phyloP scores from a whole-genome alignment of 2,329 filamentous ascomycete genomes.

The Apiospora pterosperma region DNA sequence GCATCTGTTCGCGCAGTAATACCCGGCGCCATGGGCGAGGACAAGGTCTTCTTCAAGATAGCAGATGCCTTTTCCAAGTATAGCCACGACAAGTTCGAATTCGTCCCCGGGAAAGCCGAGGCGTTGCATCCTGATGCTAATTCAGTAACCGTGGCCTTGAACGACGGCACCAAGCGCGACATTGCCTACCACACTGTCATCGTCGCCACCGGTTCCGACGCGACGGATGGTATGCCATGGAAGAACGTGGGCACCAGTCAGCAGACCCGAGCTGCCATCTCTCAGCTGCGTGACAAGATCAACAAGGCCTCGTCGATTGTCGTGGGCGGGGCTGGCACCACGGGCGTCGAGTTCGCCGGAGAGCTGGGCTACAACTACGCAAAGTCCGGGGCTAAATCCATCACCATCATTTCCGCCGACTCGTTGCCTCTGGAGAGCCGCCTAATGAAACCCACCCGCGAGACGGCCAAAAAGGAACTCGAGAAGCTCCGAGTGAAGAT shows the following conservation, averaged over 20 bases:
- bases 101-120: slow-evolving; percentile 46
- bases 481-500: slow-evolving; percentile 40
- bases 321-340: slow-evolving; percentile 48
- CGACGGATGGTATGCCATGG: slow-evolving; percentile 43
- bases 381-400: slow-evolving; percentile 39
- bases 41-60: slow-evolving; percentile 35
- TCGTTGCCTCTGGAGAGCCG: slow-evolving; percentile 34
- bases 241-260: slow-evolving; percentile 42
- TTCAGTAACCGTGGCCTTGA: slow-evolving; percentile 37
- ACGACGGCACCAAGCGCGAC: slow-evolving; percentile 28
- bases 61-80: slow-evolving; percentile 46
- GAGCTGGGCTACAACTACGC: slow-evolving; percentile 49
- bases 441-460: slow-evolving; percentile 33
- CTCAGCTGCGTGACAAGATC: slow-evolving; percentile 34
- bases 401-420: slow-evolving; percentile 39
- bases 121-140: slow-evolving; percentile 38
- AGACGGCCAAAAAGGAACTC: slow-evolving; percentile 35
- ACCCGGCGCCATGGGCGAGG: slow-evolving; percentile 42
- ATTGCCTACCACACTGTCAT: slow-evolving; percentile 50
- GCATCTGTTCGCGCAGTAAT: slow-evolving; percentile 46
- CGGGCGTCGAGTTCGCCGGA: slow-evolving; percentile 47
- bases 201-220: slow-evolving; percentile 50
- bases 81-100: slow-evolving; percentile 44
- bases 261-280: slow-evolving; percentile 37
- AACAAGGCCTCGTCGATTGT: slow-evolving; percentile 43